Evolutionary conservation across 495 filamentous ascomycete genomes (phyloP), one percentile per base, ranked within the genome.

Genomic region (Penicillium desertorum): DNA sequence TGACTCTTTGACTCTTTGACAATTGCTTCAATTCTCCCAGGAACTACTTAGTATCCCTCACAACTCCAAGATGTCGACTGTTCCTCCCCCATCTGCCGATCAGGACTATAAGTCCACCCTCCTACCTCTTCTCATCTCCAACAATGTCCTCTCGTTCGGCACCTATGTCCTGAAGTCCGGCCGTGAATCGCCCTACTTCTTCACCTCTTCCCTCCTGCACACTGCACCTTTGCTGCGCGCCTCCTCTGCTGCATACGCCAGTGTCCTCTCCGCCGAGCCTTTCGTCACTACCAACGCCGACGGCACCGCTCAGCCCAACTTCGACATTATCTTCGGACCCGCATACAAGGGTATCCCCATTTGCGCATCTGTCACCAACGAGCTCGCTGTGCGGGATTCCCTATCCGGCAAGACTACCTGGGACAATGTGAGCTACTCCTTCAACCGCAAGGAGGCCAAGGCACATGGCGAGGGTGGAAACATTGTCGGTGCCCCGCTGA

Each of bases 341-440:
- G 92, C 93, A 19, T 98, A 97, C 81, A 98, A 98, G 75, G 94
- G 94, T 32, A 96, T 97, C 57, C 88, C 90, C 0, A 83, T 97
- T 3, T 89, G 90, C n/a, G 77, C 84, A 16, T 79, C 87, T 3
- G 86, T 90, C 8, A 79, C 86, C 37, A 82, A 85, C 65, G 84
- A 88, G 63, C 80, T 97, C 3, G 81, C 80, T 53, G 78, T 83
- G 58, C 73, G 90, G 5, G 85, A 89, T 60, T 68, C 71, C 3
- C 70, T 76, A 34, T 62, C 72, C 25, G 62, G 54, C 25, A 58
- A 68, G 45, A 63, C 61, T 23, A 76, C 71, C 25, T 79, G 75
- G 76, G 69, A 74, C 39, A 71, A 68, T 43, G 76, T 86, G 43
- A 86, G 82, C 66, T 97, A 96, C 75, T 86, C 83, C 29, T 97